Conservation (phyloP, 2,329 filamentous ascomycete species). For the Monosporascus sp. region DNA sequence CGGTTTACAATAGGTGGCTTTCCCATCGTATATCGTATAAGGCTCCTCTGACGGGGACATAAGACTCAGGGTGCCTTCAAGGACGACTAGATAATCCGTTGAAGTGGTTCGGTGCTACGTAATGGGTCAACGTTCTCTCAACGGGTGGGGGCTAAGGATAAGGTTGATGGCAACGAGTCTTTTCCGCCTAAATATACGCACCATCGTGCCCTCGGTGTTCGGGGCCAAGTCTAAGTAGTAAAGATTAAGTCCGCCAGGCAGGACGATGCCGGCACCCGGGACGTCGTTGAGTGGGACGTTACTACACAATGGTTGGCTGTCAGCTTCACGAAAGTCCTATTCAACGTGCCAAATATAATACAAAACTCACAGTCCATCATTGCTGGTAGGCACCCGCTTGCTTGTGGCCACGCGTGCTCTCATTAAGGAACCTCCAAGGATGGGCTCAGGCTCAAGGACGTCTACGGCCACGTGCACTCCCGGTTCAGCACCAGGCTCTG, state of each 20-base stretch:
- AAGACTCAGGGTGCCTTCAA: slow-evolving; percentile 23
- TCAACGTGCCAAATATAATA: neutral
- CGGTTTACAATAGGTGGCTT: slow-evolving; percentile 18
- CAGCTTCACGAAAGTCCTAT: neutral
- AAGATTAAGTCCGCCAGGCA: slow-evolving; percentile 26
- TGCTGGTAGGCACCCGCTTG: slow-evolving; percentile 18
- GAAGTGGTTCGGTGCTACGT: slow-evolving; percentile 27
- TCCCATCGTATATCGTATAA: slow-evolving; percentile 20
- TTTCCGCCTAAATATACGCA: slow-evolving; percentile 4
- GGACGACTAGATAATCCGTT: slow-evolving; percentile 25
- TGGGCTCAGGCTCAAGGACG: slow-evolving; percentile 13
- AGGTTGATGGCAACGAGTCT: neutral
- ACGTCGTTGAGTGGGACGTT: slow-evolving; percentile 20
- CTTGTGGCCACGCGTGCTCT: slow-evolving; percentile 18
- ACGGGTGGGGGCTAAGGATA: too few relatives aligned
- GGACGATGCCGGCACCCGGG: slow-evolving; percentile 25
- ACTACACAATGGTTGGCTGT: slow-evolving; percentile 4
- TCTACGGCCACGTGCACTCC: slow-evolving; percentile 22
- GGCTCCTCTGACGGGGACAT: slow-evolving; percentile 17
- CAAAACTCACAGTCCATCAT: slow-evolving; percentile 22
- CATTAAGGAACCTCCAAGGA: slow-evolving; percentile 12
- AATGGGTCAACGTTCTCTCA: neutral
- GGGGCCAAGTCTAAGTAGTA: slow-evolving; percentile 26
- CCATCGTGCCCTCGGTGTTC: slow-evolving; percentile 21
- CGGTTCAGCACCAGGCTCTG: slow-evolving; percentile 15